These are phyloP conservation scores for Tetradesmus lagerheimii DNA, from an alignment of 139 green algal genomes.

Conservation along the genomic window DNA sequence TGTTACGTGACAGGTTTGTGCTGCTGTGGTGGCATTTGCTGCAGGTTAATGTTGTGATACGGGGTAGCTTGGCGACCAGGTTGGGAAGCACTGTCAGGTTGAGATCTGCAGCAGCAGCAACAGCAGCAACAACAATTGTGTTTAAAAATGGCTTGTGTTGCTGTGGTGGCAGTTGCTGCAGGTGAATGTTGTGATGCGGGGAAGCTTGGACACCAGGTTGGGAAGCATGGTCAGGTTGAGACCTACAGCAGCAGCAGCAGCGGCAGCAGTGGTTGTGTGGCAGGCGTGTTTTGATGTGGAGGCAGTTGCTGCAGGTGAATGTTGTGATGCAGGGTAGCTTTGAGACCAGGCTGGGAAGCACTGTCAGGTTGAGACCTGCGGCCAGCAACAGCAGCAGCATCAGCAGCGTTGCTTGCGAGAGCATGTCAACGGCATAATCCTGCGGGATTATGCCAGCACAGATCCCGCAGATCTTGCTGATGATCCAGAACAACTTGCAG, in stretches of 20 bases:
- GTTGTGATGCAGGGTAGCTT: neutral
- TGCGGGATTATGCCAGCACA: neutral
- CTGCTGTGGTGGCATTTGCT: neutral
- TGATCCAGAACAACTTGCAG: neutral
- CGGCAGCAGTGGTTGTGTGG: no score
- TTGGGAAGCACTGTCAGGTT: neutral
- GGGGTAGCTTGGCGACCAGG: neutral
- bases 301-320: neutral
- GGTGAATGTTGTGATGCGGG: neutral
- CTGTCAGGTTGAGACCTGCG: neutral
- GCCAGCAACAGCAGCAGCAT: neutral
- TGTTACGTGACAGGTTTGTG: no score
- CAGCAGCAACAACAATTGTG: no score
- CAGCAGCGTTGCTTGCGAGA: no score
- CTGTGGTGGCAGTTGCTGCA: neutral
- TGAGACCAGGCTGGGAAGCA: neutral
- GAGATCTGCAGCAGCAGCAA: neutral
- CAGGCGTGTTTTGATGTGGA: neutral
- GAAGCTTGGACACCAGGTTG: neutral
- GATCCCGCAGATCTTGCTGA: neutral
- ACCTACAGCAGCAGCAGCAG: neutral
- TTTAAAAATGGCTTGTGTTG: no score
- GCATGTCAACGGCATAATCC: no score
- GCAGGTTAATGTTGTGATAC: neutral
- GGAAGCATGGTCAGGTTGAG: neutral